Conservation (phyloP, 257 asterid species). For the Solanum medicagineum region DNA sequence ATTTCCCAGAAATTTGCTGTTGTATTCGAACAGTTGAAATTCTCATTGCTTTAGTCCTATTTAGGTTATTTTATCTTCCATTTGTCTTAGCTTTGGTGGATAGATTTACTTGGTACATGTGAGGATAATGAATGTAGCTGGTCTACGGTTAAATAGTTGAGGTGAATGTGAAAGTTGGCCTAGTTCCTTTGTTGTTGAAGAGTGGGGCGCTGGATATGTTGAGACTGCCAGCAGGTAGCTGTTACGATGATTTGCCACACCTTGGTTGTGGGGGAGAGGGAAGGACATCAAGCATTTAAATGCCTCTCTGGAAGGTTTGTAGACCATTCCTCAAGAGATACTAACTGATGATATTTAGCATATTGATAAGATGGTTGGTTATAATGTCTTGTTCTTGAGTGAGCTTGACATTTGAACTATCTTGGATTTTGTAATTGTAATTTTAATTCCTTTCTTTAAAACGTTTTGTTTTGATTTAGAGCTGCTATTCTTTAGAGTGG, state of each 20-base stretch:
- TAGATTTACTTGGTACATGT: neutral
- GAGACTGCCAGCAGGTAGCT: conserved; percentile 42
- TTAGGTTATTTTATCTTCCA: neutral
- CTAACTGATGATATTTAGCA: neutral
- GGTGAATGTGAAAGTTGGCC: conserved; percentile 16
- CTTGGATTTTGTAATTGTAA: neutral
- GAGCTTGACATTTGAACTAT: neutral
- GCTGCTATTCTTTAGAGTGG: neutral
- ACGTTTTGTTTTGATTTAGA: neutral
- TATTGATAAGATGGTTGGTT: neutral
- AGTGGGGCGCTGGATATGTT: conserved; percentile 20
- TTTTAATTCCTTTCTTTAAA: neutral
- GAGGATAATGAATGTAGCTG: neutral
- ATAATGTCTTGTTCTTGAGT: neutral
- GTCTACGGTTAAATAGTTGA: neutral
- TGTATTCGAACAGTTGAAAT: neutral
- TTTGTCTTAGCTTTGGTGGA: neutral
- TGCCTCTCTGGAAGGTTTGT: conserved; percentile 36
- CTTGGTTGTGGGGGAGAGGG: conserved; percentile 24
- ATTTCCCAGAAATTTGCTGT: neutral
- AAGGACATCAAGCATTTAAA: conserved; percentile 41
- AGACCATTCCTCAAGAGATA: conserved; percentile 35
- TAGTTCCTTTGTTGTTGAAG: conserved; percentile 17
- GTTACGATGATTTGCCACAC: conserved; percentile 25
- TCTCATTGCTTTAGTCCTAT: neutral